phyloP scores from a whole-genome alignment of 2,329 filamentous ascomycete genomes.

The Aspergillus niger region DNA sequence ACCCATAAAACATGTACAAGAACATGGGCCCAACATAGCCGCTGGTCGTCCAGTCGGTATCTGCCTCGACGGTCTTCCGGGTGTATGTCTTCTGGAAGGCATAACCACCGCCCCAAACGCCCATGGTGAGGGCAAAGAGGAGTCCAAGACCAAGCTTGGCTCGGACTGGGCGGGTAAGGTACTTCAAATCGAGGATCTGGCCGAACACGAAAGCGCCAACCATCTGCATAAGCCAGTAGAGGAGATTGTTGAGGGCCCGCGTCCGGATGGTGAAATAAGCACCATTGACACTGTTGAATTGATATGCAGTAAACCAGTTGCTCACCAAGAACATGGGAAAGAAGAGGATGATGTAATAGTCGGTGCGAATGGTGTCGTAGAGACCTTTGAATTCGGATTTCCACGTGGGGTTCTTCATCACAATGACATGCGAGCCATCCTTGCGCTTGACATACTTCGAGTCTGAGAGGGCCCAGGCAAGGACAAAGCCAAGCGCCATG shows the following conservation, averaged over 20 bases:
- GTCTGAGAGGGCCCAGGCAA: slow-evolving; percentile 71
- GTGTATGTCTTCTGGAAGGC: slow-evolving; percentile 69
- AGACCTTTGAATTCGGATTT: slow-evolving; percentile 76
- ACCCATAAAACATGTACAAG: slow-evolving; percentile 86
- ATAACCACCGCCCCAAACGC: slow-evolving; percentile 80
- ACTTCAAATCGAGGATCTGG: slow-evolving; percentile 64
- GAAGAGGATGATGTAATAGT: slow-evolving; percentile 72
- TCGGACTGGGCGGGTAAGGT: slow-evolving; percentile 64
- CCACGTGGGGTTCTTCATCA: slow-evolving; percentile 91
- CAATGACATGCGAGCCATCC: slow-evolving; percentile 77
- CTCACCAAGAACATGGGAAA: slow-evolving; percentile 82
- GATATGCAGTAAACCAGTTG: slow-evolving; percentile 80
- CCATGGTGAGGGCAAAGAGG: slow-evolving; percentile 71
- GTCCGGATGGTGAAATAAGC: slow-evolving; percentile 74
- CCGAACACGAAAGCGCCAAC: slow-evolving; percentile 74
- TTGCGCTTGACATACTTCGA: slow-evolving; percentile 71
- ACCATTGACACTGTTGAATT: slow-evolving; percentile 73
- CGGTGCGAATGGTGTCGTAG: slow-evolving; percentile 68
- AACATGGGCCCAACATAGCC: slow-evolving; percentile 80
- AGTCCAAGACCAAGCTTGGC: slow-evolving; percentile 65
- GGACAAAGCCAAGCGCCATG: slow-evolving; percentile 69
- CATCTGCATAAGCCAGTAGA: slow-evolving; percentile 82
- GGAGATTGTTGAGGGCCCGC: slow-evolving; percentile 71
- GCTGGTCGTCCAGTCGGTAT: slow-evolving; percentile 65
- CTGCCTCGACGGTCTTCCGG: slow-evolving; percentile 43